Evolutionary conservation across 1,139 yeast species (phyloP).

Genomic region (Lodderomyces parapsilosis): DNA sequence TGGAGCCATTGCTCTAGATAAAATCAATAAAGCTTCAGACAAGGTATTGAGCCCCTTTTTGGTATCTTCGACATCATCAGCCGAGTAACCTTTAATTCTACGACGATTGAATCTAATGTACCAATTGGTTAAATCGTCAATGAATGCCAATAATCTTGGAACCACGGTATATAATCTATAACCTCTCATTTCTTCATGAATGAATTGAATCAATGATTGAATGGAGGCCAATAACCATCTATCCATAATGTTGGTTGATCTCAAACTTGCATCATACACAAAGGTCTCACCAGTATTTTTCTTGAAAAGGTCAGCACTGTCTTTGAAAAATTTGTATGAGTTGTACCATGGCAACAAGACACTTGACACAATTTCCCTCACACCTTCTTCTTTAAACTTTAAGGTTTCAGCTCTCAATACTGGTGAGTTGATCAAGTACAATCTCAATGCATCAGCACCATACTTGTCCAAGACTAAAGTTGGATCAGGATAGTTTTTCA

Average conservation of each 20-base stretch:
- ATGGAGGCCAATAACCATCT: conserved; percentile 93
- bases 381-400: conserved; percentile 98
- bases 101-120: conserved; percentile 97
- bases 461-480: conserved; percentile 73
- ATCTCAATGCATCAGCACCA: conserved; percentile 97
- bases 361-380: conserved; percentile 93
- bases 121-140: conserved; percentile 97
- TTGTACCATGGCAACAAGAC: conserved; percentile 98
- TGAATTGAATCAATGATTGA: conserved; percentile 82
- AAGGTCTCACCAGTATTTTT: conserved; percentile 73
- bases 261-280: conserved; percentile 62
- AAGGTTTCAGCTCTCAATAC: conserved; percentile 95
- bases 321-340: conserved; percentile 93
- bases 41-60: conserved; percentile 83
- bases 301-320: conserved; percentile 81
- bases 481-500: conserved; percentile 98
- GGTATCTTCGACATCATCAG: conserved; percentile 81
- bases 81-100: conserved; percentile 85
- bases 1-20: conserved; percentile 97
- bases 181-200: conserved; percentile 84
- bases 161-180: conserved; percentile 95
- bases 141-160: conserved; percentile 81
- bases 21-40: conserved; percentile 83
- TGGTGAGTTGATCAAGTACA: conserved; percentile 95
- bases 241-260: conserved; percentile 91